phyloP scores from a whole-genome alignment of 495 filamentous ascomycete genomes.

The Aspergillus panamensis region DNA sequence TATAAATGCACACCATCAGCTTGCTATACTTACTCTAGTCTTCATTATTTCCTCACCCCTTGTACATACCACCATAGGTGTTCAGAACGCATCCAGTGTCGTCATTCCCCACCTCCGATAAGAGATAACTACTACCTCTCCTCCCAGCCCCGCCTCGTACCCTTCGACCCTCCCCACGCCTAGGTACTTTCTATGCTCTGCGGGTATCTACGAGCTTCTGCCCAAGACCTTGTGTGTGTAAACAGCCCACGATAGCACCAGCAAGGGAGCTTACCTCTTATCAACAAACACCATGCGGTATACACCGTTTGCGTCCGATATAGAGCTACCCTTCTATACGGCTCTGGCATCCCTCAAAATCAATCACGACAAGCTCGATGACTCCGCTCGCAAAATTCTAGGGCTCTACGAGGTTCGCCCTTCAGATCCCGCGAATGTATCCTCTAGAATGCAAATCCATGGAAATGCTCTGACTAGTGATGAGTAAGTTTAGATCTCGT shows the following conservation, averaged over 20 bases:
- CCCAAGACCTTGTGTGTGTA: background rate
- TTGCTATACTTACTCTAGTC: background rate
- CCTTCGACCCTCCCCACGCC: background rate
- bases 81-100: background rate
- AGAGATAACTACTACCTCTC: background rate
- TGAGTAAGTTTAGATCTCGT: conserved; percentile 56
- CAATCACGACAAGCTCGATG: conserved; percentile 93
- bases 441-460: conserved; percentile 82
- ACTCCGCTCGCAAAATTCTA: conserved; percentile 80
- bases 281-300: conserved; percentile 48
- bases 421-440: conserved; percentile 62
- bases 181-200: background rate
- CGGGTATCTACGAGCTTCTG: background rate
- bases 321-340: conserved; percentile 92
- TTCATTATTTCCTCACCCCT: background rate
- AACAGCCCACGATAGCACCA: background rate
- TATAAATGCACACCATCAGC: background rate
- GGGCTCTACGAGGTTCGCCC: conserved; percentile 84
- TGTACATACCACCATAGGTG: background rate
- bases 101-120: background rate
- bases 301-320: conserved; percentile 85
- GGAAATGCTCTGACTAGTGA: conserved; percentile 78
- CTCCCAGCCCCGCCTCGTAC: background rate
- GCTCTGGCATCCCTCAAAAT: conserved; percentile 86
- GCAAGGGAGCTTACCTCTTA: background rate